A percentile compares a stretch with the other conserved stretches of the same genome.
phyloP scores from a whole-genome alignment of 2,329 filamentous ascomycete species.

The Diaporthe ilicicola region DNA sequence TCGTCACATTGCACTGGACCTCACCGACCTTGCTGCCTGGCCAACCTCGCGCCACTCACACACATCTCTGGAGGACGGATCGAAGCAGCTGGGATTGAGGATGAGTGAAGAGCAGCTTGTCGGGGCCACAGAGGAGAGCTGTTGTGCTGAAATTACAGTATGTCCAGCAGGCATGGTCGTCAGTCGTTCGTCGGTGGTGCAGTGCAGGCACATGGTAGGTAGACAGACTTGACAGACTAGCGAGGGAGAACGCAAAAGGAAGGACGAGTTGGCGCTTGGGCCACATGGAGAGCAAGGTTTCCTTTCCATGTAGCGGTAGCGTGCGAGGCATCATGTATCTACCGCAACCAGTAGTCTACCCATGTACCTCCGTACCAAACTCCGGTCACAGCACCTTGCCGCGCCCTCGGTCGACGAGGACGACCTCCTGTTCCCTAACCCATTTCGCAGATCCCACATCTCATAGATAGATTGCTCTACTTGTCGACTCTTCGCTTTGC shows the following conservation, averaged over 20 bases:
- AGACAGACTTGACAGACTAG: too few species aligned
- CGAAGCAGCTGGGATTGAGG: background rate
- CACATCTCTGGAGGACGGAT: background rate
- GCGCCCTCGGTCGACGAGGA: too few species aligned
- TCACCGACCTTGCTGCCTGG: background rate
- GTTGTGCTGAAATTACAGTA: too few species aligned
- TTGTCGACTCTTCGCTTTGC: too few species aligned
- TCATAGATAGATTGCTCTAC: too few species aligned
- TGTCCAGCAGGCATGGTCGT: background rate
- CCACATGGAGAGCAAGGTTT: slow-evolving; percentile 8
- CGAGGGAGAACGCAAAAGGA: background rate
- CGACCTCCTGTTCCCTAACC: too few species aligned
- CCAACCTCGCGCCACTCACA: background rate
- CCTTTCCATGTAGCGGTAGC: background rate
- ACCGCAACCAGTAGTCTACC: too few species aligned
- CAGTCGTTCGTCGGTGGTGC: background rate
- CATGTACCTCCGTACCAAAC: too few species aligned
- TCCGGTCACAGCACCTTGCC: too few species aligned
- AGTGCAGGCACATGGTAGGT: too few species aligned
- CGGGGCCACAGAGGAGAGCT: background rate
- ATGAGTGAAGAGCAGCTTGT: background rate
- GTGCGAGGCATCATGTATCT: too few species aligned
- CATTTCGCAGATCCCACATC: too few species aligned
- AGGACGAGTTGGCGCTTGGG: background rate
- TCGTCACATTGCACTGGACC: background rate